Evolutionary conservation across 805 yeast genomes (phyloP).

Genomic region (Tetrapisispora nanseiensis): DNA sequence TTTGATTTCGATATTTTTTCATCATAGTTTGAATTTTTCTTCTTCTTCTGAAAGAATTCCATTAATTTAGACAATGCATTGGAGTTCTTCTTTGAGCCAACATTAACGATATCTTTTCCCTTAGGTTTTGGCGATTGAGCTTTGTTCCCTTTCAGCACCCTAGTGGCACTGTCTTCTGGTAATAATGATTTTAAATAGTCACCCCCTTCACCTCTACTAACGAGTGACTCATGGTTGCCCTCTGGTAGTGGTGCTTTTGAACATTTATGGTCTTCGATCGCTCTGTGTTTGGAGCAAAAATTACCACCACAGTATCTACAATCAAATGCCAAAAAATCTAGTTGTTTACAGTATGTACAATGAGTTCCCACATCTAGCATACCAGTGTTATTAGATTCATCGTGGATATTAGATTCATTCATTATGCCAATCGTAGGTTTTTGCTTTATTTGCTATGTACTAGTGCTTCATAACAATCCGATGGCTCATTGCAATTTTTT

Average conservation of each 20-base stretch:
- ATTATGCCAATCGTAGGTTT: no score
- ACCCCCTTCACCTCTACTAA: constrained; percentile 8
- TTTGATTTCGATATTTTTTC: constrained; percentile 3
- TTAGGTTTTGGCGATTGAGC: background rate
- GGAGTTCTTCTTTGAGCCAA: constrained; percentile 9
- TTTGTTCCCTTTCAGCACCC: constrained; percentile 11
- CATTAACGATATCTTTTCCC: constrained; percentile 2
- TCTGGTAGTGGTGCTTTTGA: background rate
- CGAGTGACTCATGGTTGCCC: background rate
- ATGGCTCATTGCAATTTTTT: no score
- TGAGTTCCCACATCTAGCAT: constrained; percentile 32
- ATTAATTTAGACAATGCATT: constrained; percentile 20
- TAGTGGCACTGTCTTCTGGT: constrained; percentile 22
- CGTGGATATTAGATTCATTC: background rate
- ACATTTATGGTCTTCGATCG: constrained; percentile 23
- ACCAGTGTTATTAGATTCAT: constrained; percentile 8
- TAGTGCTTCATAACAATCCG: background rate
- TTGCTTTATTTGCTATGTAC: no score
- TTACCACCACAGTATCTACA: constrained; percentile 22
- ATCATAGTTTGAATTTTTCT: constrained; percentile 4
- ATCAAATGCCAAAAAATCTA: constrained; percentile 28
- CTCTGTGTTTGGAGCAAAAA: constrained; percentile 24
- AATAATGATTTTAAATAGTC: constrained; percentile 21
- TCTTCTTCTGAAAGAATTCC: constrained; percentile 17
- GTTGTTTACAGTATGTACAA: constrained; percentile 24